Percentiles rank a stretch among this genome's conserved stretches.
phyloP scores from a whole-genome alignment of 2,329 filamentous ascomycete genomes.

The Trichoderma sp. region DNA sequence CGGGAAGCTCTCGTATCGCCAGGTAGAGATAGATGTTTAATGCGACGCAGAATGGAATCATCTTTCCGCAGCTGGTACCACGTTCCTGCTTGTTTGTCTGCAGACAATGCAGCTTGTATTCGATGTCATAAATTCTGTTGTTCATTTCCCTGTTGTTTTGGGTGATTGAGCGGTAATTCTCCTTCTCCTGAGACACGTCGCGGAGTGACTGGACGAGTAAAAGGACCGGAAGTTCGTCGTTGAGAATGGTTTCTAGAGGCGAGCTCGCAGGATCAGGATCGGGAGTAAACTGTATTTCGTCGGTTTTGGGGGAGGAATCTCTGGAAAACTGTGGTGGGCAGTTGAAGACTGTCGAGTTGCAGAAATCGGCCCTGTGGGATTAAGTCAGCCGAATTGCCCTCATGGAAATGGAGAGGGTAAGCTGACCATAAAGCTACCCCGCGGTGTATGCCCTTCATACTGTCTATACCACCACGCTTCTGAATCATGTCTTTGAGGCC shows the following conservation, averaged over 20 bases:
- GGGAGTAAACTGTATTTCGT: not conserved
- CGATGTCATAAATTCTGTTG: constrained; percentile 11
- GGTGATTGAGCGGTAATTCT: not conserved
- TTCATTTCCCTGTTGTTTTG: constrained; percentile 9
- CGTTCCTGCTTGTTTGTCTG: not conserved
- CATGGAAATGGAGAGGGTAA: fast-evolving
- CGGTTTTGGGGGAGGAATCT: not conserved
- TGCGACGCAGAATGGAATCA: not conserved
- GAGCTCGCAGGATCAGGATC: not conserved
- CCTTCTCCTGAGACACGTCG: constrained; percentile 7
- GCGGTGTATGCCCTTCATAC: constrained; percentile 5
- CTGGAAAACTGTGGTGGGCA: constrained; percentile 12
- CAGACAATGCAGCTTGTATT: constrained; percentile 15
- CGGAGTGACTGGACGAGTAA: not conserved
- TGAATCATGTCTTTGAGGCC: constrained; percentile 13
- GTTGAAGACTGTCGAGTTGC: constrained; percentile 18
- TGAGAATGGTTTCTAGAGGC: not conserved
- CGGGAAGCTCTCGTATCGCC: constrained; percentile 15
- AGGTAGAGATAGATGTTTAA: constrained; percentile 20
- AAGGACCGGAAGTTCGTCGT: not conserved
- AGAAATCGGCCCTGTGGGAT: constrained; percentile 17
- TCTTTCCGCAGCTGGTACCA: not conserved
- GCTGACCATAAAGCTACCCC: constrained; percentile 9
- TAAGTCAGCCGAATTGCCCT: not conserved
- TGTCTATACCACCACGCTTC: constrained; percentile 8